Base-by-base conservation (phyloP, 2,329 filamentous ascomycete species). In the Aspergillus aculeatus region DNA sequence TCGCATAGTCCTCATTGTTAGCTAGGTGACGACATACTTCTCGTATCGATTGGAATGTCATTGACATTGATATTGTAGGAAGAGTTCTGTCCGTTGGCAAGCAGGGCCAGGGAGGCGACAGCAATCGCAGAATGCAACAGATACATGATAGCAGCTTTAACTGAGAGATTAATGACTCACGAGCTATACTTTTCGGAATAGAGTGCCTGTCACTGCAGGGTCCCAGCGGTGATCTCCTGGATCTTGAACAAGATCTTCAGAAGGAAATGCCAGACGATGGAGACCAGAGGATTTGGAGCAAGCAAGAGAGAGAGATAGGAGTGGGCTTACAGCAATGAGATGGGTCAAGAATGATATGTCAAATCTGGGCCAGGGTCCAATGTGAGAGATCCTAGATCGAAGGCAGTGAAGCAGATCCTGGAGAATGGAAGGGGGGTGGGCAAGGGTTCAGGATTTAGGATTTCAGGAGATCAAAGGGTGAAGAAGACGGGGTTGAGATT, bases 31-130 rank as follows among this genome's bases (percentile, higher is more conserved):
- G 21, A 62, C 72, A 64, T 51, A 80, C 78, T 62, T 66, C 75
- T 74, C 9, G 74, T 78, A 3, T 66, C 44, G 12, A 69, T 32
- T 3, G 68, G 65, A 31, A 81, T 72, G n/a, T 67, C 71, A 57
- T 65, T 71, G 6, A 71, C 74, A 59, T 80, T 72, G 53, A 81
- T 70, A 31, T 63, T 66, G 44, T 44, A 44, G 16, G 51, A 35
- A 35, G 32, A 47, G 29, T 24, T 32, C 59, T 75, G 81, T 67
- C 73, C 70, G 55, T 60, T 64, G 38, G 67, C 75, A 59, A 78
- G 57, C 47, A 68, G 63, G 19, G 60, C 68, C 49, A 72, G 59
- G 29, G 71, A 70, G 59, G 72, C 65, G 50, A 78, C 58, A 50
- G 69, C 64, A 57, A 77, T 62, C 23, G 79, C 58, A 38, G 66